Base-by-base conservation (phyloP, 805 yeast species). In the Starmerella gropengiesseri region DNA sequence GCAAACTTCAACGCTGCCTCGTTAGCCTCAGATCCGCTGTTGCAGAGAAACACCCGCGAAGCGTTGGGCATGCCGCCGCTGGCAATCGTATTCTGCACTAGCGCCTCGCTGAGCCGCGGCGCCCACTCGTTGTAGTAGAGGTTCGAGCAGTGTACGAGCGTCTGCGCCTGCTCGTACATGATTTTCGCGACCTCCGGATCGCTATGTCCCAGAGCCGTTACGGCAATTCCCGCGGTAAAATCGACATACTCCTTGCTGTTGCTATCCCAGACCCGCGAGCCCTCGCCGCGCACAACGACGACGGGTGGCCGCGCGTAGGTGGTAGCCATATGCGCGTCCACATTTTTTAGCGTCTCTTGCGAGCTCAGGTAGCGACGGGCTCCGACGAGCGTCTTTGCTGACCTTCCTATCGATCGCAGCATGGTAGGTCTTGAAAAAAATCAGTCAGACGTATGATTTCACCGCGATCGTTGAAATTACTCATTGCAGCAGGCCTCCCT, bases 191-290 rank as follows among this genome's bases (percentile, higher is more conserved):
- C 71, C 48, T 77, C 79, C 4, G 77, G 75, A 54, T 91, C 73
- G 20, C 86, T 68, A 58, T 91, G 97, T 2, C 98, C 98, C 49
- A 91, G 67, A 1, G 83, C 79, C n/a, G 95, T 89, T 13, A 91
- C 98, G 1, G 98, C 97, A 52, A 91, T 89, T 41, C 98, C 98
- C 2, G 96, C 86, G 1, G 89, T 78, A 63, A 91, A 89, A 59
- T 91, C 98, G 39, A 91, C 70, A 57, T 79, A 91, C 58, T 79
- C 71, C 37, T 61, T 60, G 47, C 81, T 80, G 54, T 83, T 85
- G 37, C 80, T 62, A 60, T 91, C 98, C 68, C 78, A 86, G 42
- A 91, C 60, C 41, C 68, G 68, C n/a, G 86, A 74, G 16, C 94
- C 95, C 53, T 75, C 63, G 27, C 95, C 98, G 47, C 78, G 79